Conservation (phyloP, 768 basidiomycete species). For the Lactarius deliciosus region DNA sequence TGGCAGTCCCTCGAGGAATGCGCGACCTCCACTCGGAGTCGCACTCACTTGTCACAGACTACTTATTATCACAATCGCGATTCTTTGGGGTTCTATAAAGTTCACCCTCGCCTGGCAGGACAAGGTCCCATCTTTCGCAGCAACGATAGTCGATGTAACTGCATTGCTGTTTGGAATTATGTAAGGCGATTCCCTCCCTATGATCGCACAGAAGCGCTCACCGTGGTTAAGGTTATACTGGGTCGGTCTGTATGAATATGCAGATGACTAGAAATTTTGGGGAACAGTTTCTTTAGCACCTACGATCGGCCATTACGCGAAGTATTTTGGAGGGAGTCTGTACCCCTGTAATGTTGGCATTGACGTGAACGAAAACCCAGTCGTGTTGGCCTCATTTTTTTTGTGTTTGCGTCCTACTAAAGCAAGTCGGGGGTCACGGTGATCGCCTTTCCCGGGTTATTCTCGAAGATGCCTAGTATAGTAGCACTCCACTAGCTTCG, state of each 20-base stretch:
- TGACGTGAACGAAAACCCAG: too few relatives aligned
- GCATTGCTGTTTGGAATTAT: not conserved
- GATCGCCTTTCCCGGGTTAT: too few relatives aligned
- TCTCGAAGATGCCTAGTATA: too few relatives aligned
- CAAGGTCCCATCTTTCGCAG: not conserved
- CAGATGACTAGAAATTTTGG: too few relatives aligned
- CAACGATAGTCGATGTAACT: not conserved
- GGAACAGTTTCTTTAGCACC: not conserved
- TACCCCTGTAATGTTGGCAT: too few relatives aligned
- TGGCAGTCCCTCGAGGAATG: not conserved
- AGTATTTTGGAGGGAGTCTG: too few relatives aligned
- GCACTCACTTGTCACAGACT: not conserved
- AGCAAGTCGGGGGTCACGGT: too few relatives aligned
- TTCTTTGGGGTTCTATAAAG: not conserved
- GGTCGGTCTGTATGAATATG: not conserved
- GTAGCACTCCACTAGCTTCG: too few relatives aligned
- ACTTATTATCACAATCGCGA: not conserved
- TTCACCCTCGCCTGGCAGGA: not conserved
- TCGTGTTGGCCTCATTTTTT: too few relatives aligned
- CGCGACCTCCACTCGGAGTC: not conserved
- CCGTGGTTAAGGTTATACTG: not conserved
- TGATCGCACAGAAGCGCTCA: not conserved
- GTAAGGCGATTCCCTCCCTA: not conserved
- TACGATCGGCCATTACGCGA: too few relatives aligned
- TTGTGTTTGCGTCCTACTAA: too few relatives aligned